Percentiles rank a stretch among this genome's conserved stretches.
phyloP scores from a whole-genome alignment of 257 asterid species.

The Leonotis leonurus region DNA sequence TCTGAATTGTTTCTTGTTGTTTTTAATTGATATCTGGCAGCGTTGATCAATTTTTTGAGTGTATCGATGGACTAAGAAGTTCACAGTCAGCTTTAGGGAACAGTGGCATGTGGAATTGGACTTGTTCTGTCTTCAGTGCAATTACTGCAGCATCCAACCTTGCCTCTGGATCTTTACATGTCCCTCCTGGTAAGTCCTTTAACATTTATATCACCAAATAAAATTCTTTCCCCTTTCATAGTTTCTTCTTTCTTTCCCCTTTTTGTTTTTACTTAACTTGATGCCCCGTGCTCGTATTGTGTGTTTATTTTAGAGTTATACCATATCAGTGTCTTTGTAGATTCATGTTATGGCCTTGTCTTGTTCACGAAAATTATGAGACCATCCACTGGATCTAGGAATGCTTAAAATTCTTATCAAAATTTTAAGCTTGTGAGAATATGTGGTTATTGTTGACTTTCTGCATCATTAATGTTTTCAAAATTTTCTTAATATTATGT shows the following conservation, averaged over 20 bases:
- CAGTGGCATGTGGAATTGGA: constrained; percentile 99
- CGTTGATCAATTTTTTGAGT: constrained; percentile 94
- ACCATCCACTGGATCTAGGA: neutral
- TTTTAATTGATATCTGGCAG: constrained; percentile 44
- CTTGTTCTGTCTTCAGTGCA: constrained; percentile 86
- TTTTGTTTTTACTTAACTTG: neutral
- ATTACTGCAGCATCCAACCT: constrained; percentile 94
- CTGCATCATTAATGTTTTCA: neutral
- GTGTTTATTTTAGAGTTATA: neutral
- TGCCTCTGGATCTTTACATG: constrained; percentile 85
- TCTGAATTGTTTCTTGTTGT: constrained; percentile 19
- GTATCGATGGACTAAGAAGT: constrained; percentile 85
- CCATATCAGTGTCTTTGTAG: neutral
- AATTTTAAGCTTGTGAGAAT: neutral
- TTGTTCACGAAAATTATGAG: neutral
- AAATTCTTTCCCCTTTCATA: too few relatives aligned
- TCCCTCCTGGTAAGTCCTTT: constrained; percentile 60
- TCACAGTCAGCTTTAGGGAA: constrained; percentile 92
- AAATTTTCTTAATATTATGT: neutral
- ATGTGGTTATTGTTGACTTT: neutral
- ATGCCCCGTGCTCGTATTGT: neutral
- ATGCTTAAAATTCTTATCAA: constrained; percentile 2
- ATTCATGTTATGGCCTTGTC: neutral
- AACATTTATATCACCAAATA: neutral
- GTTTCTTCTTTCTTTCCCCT: neutral